Percentiles rank a stretch among this genome's conserved stretches.
Evolutionary conservation across 2,329 filamentous ascomycete species (phyloP).

Genomic region (Emergomyces pasteurianus): DNA sequence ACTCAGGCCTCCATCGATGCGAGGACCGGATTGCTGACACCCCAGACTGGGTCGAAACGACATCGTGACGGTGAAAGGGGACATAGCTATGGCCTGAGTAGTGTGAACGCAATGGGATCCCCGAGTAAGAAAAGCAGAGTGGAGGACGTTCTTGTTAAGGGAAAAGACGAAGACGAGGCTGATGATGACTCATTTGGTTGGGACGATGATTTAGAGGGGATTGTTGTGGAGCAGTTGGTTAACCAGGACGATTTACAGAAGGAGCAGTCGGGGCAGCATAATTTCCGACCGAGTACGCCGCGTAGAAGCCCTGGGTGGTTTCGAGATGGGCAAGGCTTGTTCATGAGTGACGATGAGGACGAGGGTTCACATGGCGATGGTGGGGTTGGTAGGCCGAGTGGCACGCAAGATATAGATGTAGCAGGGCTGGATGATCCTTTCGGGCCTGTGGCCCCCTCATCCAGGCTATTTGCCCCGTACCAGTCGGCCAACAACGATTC

Average conservation of each 20-base stretch:
- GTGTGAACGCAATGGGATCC: conserved; percentile 3
- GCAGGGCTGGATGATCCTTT: background rate
- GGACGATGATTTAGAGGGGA: conserved; percentile 25
- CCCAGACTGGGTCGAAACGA: conserved; percentile 19
- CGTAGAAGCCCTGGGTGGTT: background rate
- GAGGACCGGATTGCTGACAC: conserved; percentile 21
- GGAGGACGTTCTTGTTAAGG: background rate
- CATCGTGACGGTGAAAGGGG: conserved; percentile 5
- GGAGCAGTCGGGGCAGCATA: background rate
- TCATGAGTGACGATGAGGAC: background rate
- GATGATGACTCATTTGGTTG: conserved; percentile 27
- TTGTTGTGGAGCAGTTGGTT: conserved; percentile 11
- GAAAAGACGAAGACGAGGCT: conserved; percentile 17
- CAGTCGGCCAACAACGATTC: background rate
- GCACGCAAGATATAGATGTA: background rate
- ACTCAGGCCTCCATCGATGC: background rate
- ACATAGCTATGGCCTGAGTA: background rate
- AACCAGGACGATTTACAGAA: background rate
- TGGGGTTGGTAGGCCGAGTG: background rate
- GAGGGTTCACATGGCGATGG: background rate
- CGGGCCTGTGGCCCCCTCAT: background rate
- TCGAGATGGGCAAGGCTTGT: background rate
- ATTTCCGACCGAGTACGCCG: background rate
- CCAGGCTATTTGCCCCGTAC: background rate
- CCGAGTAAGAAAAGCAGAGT: conserved; percentile 12